These are phyloP conservation scores for Sclerotinia nivalis DNA, from an alignment of 2,329 filamentous ascomycete species.

Conservation along the genomic window DNA sequence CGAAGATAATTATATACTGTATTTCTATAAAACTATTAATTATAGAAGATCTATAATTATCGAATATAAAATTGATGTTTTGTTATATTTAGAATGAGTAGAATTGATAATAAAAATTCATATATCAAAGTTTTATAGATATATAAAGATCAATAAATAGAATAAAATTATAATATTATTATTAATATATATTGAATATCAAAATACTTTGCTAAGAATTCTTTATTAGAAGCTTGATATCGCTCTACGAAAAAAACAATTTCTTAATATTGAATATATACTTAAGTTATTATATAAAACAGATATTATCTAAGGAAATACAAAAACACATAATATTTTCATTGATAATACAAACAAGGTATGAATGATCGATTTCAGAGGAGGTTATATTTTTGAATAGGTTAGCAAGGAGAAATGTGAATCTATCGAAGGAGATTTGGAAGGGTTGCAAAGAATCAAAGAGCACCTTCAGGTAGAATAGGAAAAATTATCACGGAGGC, in stretches of 20 bases:
- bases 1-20: too few relatives aligned
- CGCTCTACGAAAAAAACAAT: background rate
- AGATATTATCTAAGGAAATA: background rate
- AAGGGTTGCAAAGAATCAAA: background rate
- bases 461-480: background rate
- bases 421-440: background rate
- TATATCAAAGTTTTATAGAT: too few relatives aligned
- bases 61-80: too few relatives aligned
- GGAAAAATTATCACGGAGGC: too few relatives aligned
- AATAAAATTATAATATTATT: too few relatives aligned
- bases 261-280: background rate
- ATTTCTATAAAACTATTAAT: too few relatives aligned
- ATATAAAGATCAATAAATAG: too few relatives aligned
- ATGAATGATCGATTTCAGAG: background rate
- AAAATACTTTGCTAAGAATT: too few relatives aligned
- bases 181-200: too few relatives aligned
- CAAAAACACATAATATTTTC: background rate
- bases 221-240: background rate
- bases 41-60: too few relatives aligned
- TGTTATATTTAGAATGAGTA: too few relatives aligned
- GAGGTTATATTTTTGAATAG: background rate
- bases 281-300: background rate
- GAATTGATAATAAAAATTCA: too few relatives aligned
- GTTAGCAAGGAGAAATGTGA: background rate
- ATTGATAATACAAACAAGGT: background rate